phyloP scores from a whole-genome alignment of 169 alveolate species.

The Eimeria necatrix region DNA sequence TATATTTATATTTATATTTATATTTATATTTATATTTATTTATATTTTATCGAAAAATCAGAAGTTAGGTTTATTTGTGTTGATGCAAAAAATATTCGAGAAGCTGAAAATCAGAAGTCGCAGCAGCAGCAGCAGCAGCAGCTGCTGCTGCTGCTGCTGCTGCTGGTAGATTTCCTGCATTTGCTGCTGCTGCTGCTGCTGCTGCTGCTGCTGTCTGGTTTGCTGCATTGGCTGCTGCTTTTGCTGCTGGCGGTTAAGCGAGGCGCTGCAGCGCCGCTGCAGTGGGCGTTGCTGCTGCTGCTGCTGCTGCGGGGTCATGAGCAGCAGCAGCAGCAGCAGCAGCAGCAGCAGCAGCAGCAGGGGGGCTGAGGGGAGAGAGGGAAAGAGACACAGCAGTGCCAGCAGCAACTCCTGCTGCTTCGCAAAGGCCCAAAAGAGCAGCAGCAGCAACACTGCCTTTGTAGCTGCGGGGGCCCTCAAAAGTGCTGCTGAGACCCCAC shows the following conservation, averaged over 20 bases:
- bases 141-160: background rate
- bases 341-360: background rate
- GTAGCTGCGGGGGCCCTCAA: conserved; percentile 29
- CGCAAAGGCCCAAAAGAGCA: conserved; percentile 50
- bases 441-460: conserved; percentile 67
- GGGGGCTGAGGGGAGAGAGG: background rate
- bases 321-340: no score
- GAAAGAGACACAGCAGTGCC: conserved; percentile 68
- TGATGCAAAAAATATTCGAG: no score
- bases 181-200: background rate
- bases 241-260: conserved; percentile 8
- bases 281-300: background rate
- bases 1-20: no score
- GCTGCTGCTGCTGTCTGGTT: background rate
- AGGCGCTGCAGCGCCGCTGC: conserved; percentile 31
- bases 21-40: no score
- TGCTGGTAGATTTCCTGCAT: background rate
- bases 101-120: no score
- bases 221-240: no score
- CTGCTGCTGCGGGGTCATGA: no score
- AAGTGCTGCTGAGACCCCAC: conserved; percentile 46
- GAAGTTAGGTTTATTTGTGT: no score
- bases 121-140: background rate
- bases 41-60: no score
- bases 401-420: conserved; percentile 58